These are phyloP conservation scores for Scenedesmus sp. DNA, from an alignment of 163 green algal species.

Conservation along the genomic window DNA sequence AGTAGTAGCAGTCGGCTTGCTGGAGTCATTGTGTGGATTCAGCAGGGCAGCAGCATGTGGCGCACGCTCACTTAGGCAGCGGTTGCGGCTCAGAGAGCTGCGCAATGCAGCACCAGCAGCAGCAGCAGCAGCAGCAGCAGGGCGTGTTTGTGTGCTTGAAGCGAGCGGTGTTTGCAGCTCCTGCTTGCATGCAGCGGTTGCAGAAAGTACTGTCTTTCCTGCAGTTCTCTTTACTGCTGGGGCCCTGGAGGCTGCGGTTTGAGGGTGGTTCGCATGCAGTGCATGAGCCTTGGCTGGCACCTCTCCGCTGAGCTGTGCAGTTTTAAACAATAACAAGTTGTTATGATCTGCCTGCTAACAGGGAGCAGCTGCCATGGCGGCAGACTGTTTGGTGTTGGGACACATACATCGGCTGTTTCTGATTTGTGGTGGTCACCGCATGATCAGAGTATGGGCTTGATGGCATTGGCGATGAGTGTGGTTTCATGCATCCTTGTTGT, in stretches of 20 bases:
- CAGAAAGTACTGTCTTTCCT: too few species aligned
- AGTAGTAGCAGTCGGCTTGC: not conserved
- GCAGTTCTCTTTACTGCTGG: too few species aligned
- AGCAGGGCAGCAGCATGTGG: not conserved
- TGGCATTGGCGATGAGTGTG: not conserved
- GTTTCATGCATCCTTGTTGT: not conserved
- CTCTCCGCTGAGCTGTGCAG: not conserved
- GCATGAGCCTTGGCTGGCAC: not conserved
- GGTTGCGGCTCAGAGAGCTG: not conserved
- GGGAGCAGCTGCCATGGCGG: not conserved
- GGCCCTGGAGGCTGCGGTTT: not conserved
- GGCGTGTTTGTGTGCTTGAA: not conserved
- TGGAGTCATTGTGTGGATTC: not conserved
- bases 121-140: not conserved
- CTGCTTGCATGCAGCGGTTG: not conserved
- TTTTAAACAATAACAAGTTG: too few species aligned
- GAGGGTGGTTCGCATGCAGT: not conserved
- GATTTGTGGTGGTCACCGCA: not conserved
- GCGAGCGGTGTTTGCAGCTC: not conserved
- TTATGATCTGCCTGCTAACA: not conserved
- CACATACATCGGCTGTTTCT: not conserved
- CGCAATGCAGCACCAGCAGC: not conserved
- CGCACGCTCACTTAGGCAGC: not conserved
- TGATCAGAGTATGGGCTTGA: not conserved
- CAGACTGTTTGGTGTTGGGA: not conserved